These are phyloP conservation scores for Dactylis glomerata DNA, from an alignment of 176 grass and related monocot species.

Conservation along the genomic window DNA sequence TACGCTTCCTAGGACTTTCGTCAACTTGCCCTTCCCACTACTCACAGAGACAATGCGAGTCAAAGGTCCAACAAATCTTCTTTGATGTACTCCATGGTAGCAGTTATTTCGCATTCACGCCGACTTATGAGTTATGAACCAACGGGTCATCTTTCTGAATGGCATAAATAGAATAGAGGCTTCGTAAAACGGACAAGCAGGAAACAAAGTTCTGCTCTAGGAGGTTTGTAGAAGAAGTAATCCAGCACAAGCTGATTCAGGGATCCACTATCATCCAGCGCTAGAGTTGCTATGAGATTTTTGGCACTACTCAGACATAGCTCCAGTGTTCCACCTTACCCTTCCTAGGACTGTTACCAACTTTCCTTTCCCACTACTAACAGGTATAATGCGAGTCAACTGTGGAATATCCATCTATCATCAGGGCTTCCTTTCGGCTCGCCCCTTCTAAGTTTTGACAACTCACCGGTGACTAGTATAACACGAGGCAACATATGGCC, in stretches of 20 bases:
- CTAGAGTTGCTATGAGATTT: conserved; percentile 3
- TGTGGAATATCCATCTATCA: conserved; percentile 23
- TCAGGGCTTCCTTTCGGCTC: not conserved
- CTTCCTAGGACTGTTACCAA: not conserved
- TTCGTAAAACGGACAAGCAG: not conserved
- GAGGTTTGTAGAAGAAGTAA: not conserved
- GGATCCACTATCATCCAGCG: conserved; percentile 22
- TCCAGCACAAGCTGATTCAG: conserved; percentile 34
- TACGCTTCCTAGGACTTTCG: not conserved
- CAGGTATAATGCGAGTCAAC: conserved; percentile 1
- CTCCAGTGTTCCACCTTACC: not conserved
- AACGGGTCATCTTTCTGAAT: not conserved
- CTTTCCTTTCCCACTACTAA: conserved; percentile 8
- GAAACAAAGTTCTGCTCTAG: not conserved
- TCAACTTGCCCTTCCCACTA: conserved; percentile 18
- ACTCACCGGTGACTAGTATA: not conserved
- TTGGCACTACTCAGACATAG: not conserved
- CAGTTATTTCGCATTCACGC: not conserved
- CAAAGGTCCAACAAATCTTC: not conserved
- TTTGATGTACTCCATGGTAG: not conserved
- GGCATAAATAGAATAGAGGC: not conserved
- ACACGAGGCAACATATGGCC: not conserved
- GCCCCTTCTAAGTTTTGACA: not conserved
- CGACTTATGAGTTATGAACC: not conserved
- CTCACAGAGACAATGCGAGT: not conserved